Conservation (phyloP, 2,329 filamentous ascomycete genomes). For the Ophiostoma sp. region DNA sequence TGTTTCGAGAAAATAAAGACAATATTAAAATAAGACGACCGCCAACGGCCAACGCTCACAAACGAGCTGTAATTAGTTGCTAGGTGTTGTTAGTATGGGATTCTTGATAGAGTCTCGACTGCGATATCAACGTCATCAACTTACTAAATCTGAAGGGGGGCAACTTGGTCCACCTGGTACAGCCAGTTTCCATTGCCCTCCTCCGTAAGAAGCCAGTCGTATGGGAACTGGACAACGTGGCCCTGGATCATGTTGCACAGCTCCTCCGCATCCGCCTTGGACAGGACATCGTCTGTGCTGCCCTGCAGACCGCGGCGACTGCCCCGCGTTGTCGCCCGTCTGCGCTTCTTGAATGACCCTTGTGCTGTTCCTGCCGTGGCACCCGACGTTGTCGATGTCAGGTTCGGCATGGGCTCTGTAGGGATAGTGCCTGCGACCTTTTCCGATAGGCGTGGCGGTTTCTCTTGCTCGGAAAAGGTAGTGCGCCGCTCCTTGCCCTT, state of each 20-base stretch:
- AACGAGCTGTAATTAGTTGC: constrained; percentile 1
- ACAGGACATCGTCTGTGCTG: constrained; percentile 68
- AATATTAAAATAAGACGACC: not conserved
- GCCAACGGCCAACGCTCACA: not conserved
- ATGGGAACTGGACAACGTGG: constrained; percentile 84
- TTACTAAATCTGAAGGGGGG: constrained; percentile 85
- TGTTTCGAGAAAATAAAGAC: not conserved
- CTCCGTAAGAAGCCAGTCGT: constrained; percentile 90
- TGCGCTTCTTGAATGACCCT: constrained; percentile 55
- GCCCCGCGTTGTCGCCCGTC: constrained; percentile 65
- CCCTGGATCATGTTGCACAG: constrained; percentile 79
- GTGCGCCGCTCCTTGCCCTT: constrained; percentile 39
- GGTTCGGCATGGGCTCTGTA: constrained; percentile 19
- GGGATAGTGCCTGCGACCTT: constrained; percentile 22
- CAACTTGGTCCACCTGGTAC: constrained; percentile 92
- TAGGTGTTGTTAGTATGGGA: not conserved
- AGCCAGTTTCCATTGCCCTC: constrained; percentile 94
- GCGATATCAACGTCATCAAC: not conserved
- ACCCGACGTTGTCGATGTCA: constrained; percentile 18
- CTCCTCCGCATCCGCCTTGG: constrained; percentile 71
- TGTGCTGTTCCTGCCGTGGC: constrained; percentile 27
- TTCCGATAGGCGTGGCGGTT: constrained; percentile 32
- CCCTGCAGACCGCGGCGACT: constrained; percentile 59
- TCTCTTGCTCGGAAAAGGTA: constrained; percentile 53
- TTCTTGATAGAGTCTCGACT: not conserved